These are phyloP conservation scores for Fusarium neocosmosporiellum DNA, from an alignment of 2,329 filamentous ascomycete species.

Conservation along the genomic window DNA sequence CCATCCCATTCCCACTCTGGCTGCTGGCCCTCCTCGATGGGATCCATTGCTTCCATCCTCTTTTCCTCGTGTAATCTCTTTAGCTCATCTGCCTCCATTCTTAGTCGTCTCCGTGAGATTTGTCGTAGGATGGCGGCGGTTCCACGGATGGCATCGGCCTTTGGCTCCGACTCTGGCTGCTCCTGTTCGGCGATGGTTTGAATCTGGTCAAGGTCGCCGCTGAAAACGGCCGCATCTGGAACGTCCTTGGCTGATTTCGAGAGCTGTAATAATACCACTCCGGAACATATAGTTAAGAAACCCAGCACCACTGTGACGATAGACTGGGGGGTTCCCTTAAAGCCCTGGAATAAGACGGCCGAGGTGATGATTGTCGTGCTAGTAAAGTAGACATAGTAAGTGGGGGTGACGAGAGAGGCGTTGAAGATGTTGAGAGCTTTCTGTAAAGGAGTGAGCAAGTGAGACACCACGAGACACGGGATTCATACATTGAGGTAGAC, in stretches of 20 bases:
- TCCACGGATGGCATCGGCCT: slow-evolving; percentile 94
- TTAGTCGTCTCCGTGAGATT: slow-evolving; percentile 79
- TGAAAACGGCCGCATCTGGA: slow-evolving; percentile 91
- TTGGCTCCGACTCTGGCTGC: slow-evolving; percentile 95
- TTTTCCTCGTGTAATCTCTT: slow-evolving; percentile 84
- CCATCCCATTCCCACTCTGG: slow-evolving; percentile 88
- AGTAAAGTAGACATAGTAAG: slow-evolving; percentile 99
- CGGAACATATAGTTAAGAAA: slow-evolving; percentile 92
- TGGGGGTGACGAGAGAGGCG: slow-evolving; percentile 94
- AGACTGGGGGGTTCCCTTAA: slow-evolving; percentile 83
- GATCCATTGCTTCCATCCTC: slow-evolving; percentile 74
- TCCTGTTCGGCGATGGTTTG: slow-evolving; percentile 95
- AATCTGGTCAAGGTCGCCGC: slow-evolving; percentile 92
- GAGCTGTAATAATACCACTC: slow-evolving; percentile 92
- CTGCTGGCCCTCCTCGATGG: slow-evolving; percentile 81
- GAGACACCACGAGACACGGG: background rate
- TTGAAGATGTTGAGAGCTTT: slow-evolving; percentile 99
- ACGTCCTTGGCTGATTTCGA: slow-evolving; percentile 99
- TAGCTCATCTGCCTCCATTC: slow-evolving; percentile 83
- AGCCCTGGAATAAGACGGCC: slow-evolving; percentile 90
- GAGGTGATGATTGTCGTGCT: slow-evolving; percentile 95
- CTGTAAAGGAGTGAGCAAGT: slow-evolving; percentile 63
- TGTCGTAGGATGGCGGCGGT: slow-evolving; percentile 87
- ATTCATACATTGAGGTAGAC: slow-evolving; percentile 91
- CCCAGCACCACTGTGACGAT: slow-evolving; percentile 93